Base-by-base conservation (phyloP, 106 monocot genomes). In the Gastrodia elata region DNA sequence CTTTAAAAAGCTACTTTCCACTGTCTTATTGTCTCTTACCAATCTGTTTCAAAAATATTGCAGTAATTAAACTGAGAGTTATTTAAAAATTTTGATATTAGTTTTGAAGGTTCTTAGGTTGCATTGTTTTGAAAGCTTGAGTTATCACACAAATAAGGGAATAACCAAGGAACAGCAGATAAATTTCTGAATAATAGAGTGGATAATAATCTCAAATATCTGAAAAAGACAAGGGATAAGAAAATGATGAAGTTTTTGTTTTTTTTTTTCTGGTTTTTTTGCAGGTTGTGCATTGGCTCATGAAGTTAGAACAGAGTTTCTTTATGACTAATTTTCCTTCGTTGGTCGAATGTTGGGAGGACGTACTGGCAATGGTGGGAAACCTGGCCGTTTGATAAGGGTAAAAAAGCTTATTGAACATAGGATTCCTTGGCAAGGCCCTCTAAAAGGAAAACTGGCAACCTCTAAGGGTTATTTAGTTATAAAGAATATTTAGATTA, bases 201-300 rank as follows among this genome's bases (percentile, higher is more conserved):
- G 20, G 18, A 52, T 52, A 20, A 52, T 52, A 7, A 20, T 52
- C 52, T 52, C 20, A n/a, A 52, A 52, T n/a, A n/a, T 3, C 52
- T 4, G 6, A 52, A 52, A 61, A 58, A 32, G 11, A 61, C 32
- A 30, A 61, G 32, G 11, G 32, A 61, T 32, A 61, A 30, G 10
- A 61, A 61, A 61, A 32, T 61, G 61, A 61, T 30, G 61, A 61
- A 32, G 61, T 2, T 61, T 32, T n/a, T n/a, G n/a, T n/a, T n/a
- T n/a, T n/a, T n/a, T n/a, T n/a, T n/a, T n/a, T n/a, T n/a, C n/a
- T n/a, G n/a, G n/a, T n/a, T 32, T 13, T 61, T 61, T 32, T 27
- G 32, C 7, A 10, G 61, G 61, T 32, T 32, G 27, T 59, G 25
- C 9, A 59, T 5, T 9, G 25, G 11, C 61, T 61, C 61, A 13